These are phyloP conservation scores for Buddleja alternifolia DNA, from an alignment of 257 asterid species.

Conservation along the genomic window DNA sequence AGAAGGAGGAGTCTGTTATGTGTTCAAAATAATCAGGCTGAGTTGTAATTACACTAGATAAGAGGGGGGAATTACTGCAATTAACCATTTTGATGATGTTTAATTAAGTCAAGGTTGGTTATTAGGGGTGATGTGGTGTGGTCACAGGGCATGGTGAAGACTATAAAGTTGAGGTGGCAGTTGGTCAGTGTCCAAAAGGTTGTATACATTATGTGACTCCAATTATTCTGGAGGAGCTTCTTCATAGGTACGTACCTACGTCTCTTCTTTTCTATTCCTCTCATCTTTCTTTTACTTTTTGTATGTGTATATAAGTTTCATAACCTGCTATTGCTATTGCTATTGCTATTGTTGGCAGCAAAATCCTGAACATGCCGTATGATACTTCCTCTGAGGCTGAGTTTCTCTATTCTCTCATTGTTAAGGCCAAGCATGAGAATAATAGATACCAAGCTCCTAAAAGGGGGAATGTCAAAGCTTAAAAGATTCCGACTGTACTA, in stretches of 20 bases:
- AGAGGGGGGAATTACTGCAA: too few relatives aligned
- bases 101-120: too few relatives aligned
- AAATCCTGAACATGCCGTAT: conserved; percentile 64
- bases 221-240: conserved; percentile 84
- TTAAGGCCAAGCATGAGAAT: conserved; percentile 77
- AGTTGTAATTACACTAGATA: too few relatives aligned
- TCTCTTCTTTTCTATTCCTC: background rate
- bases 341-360: conserved; percentile 57
- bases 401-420: conserved; percentile 69
- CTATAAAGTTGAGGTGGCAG: conserved; percentile 69
- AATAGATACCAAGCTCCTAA: conserved; percentile 68
- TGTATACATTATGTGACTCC: conserved; percentile 93
- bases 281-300: background rate
- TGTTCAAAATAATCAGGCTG: too few relatives aligned
- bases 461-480: conserved; percentile 43
- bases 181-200: conserved; percentile 83
- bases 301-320: background rate
- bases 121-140: too few relatives aligned
- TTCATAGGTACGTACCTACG: conserved; percentile 48
- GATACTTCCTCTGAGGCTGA: conserved; percentile 91
- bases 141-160: conserved; percentile 61
- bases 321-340: too few relatives aligned
- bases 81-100: too few relatives aligned
- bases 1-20: too few relatives aligned
- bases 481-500: too few relatives aligned